Conservation (phyloP, 2,329 filamentous ascomycete species). For the Trichoderma sp. region DNA sequence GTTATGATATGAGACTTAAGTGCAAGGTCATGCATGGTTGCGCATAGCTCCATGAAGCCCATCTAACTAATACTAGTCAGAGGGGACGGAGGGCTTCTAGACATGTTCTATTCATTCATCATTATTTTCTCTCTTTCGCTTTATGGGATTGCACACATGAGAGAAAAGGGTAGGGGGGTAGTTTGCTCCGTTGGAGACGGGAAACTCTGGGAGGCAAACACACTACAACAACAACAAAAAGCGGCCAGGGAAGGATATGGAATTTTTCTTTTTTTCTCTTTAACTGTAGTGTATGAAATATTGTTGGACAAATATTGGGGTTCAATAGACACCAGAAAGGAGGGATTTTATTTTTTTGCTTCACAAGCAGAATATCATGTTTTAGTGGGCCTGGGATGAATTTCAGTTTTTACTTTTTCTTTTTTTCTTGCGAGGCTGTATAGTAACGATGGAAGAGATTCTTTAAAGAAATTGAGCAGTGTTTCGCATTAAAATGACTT, state of each 20-base stretch:
- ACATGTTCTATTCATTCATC: neutral
- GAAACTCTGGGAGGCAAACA: too few relatives aligned
- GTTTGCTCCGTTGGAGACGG: neutral
- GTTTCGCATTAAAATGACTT: neutral
- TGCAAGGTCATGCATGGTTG: neutral
- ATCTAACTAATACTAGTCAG: neutral
- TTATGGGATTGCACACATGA: neutral
- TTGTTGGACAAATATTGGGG: conserved; percentile 8
- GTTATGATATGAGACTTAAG: neutral
- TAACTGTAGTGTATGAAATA: conserved; percentile 16
- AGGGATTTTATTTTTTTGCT: neutral
- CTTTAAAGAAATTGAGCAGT: neutral
- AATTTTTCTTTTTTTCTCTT: neutral
- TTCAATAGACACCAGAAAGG: conserved; percentile 13
- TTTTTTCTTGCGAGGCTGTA: neutral
- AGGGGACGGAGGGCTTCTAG: neutral
- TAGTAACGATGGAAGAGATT: neutral
- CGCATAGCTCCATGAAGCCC: neutral
- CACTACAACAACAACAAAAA: neutral
- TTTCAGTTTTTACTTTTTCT: neutral
- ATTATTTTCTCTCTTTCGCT: neutral
- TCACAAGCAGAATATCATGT: neutral
- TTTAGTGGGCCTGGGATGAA: neutral
- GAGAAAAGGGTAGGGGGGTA: neutral
- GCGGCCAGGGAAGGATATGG: neutral